Conservation (phyloP, 208 protist species). For the Leishmania mexicana region DNA sequence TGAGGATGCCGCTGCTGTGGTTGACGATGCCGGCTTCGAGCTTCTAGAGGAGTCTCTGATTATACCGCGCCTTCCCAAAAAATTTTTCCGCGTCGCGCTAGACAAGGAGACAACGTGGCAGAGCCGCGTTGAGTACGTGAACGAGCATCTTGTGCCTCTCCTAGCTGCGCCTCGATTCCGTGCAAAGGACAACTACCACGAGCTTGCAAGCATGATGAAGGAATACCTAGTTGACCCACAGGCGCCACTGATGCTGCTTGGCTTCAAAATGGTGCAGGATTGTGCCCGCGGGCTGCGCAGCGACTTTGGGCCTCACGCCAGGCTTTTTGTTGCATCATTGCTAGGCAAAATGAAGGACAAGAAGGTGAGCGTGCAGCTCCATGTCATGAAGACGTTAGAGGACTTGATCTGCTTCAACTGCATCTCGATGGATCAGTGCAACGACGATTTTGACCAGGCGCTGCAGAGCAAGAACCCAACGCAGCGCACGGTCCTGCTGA, state of each 20-base stretch:
- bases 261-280: constrained; percentile 88
- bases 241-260: constrained; percentile 82
- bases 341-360: constrained; percentile 94
- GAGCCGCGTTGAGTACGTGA: constrained; percentile 71
- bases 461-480: constrained; percentile 80
- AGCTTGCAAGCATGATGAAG: constrained; percentile 71
- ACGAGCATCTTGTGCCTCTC: constrained; percentile 63
- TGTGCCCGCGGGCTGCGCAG: constrained; percentile 63
- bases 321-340: constrained; percentile 50
- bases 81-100: constrained; percentile 71
- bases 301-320: constrained; percentile 56
- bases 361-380: constrained; percentile 82
- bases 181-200: constrained; percentile 86
- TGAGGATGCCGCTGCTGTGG: constrained; percentile 16
- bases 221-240: constrained; percentile 82
- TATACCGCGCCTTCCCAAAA: constrained; percentile 63
- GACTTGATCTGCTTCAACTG: constrained; percentile 77
- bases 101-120: constrained; percentile 85
- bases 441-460: constrained; percentile 80
- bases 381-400: constrained; percentile 80
- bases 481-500: constrained; percentile 67
- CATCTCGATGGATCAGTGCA: constrained; percentile 81
- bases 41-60: constrained; percentile 66
- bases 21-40: constrained; percentile 60
- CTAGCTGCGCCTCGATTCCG: constrained; percentile 63